Evolutionary conservation across 805 yeast genomes (phyloP).

Genomic region (Osmozyma mogii): DNA sequence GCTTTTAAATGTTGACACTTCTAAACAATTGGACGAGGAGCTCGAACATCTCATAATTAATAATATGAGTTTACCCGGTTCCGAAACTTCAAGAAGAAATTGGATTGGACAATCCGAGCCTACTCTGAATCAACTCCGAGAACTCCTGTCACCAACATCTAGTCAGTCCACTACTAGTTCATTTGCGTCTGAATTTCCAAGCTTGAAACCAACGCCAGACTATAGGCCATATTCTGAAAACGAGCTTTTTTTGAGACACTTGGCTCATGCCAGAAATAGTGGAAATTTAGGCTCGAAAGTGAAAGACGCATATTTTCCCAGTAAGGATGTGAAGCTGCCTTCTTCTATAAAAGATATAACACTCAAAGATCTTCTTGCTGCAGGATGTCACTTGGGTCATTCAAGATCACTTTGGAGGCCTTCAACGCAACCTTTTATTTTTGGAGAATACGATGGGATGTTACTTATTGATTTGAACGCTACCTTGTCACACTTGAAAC

Average conservation of each 20-base stretch:
- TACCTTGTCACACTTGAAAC: conserved; percentile 64
- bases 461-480: conserved; percentile 86
- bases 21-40: conserved; percentile 32
- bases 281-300: conserved; percentile 60
- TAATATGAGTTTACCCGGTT: conserved; percentile 25
- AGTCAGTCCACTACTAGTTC: conserved; percentile 19
- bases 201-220: conserved; percentile 51
- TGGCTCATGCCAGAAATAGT: conserved; percentile 47
- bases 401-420: conserved; percentile 73
- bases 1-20: conserved; percentile 19
- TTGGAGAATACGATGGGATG: conserved; percentile 85
- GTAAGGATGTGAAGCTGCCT: conserved; percentile 57
- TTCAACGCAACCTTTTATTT: conserved; percentile 75
- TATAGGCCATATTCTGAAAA: conserved; percentile 66
- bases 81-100: conserved; percentile 24
- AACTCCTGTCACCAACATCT: not conserved
- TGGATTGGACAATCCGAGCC: conserved; percentile 18
- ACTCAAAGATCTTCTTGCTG: conserved; percentile 67
- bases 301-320: conserved; percentile 61
- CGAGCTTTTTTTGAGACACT: conserved; percentile 69
- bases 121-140: not conserved
- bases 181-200: conserved; percentile 42
- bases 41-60: conserved; percentile 29
- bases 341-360: conserved; percentile 49
- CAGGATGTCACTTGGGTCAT: conserved; percentile 95